phyloP scores from a whole-genome alignment of 257 asterid species.

The Perilla frutescens region DNA sequence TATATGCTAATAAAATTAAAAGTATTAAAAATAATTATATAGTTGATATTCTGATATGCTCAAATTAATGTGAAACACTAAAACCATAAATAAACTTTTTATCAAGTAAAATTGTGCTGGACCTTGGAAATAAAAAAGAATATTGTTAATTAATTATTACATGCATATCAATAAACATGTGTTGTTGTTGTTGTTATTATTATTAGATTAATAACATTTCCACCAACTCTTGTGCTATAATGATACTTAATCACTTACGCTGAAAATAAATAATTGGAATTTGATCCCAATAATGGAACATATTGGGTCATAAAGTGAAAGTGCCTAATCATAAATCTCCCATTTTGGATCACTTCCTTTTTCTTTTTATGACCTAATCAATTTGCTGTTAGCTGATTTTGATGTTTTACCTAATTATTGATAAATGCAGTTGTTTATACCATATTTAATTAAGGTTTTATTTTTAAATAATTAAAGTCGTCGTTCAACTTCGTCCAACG shows the following conservation, averaged over 20 bases:
- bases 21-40: too few species aligned
- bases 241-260: background rate
- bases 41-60: too few species aligned
- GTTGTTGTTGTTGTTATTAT: background rate
- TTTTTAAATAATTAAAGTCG: background rate
- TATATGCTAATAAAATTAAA: too few species aligned
- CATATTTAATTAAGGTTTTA: too few species aligned
- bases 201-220: background rate
- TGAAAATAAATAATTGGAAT: background rate
- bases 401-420: slow-evolving; percentile 47
- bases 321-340: slow-evolving; percentile 12
- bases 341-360: background rate
- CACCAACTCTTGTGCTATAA: slow-evolving; percentile 21
- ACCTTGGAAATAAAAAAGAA: too few species aligned
- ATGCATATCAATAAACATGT: too few species aligned
- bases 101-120: too few species aligned
- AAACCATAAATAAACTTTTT: too few species aligned
- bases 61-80: too few species aligned
- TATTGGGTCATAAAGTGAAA: slow-evolving; percentile 27
- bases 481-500: slow-evolving; percentile 6
- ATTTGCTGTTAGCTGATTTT: slow-evolving; percentile 27
- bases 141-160: too few species aligned
- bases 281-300: slow-evolving; percentile 29
- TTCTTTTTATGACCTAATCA: slow-evolving; percentile 11
- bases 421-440: background rate